Base-by-base conservation (phyloP, 371 early-diverging fungal species). In the Haplosporangium sp. region DNA sequence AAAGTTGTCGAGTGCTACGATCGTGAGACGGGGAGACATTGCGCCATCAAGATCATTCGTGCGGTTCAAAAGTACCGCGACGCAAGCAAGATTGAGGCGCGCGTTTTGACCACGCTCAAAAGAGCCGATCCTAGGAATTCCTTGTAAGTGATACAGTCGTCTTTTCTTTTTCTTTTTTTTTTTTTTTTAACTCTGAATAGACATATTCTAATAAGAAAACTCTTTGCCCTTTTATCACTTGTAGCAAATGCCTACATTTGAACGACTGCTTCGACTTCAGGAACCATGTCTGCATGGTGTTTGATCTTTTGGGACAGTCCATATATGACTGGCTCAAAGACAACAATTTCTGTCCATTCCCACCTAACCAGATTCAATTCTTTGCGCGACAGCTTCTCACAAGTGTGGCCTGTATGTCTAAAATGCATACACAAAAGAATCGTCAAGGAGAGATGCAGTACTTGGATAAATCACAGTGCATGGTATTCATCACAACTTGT, bases 261-360 rank as follows among this genome's bases (percentile, higher is more conserved):
- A 76, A 89, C 52, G 88, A 91, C 66, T 86, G 85, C 63, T 96
- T 98, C 81, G 95, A 95, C 69, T 91, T 89, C 81, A 86, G 92
- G 48, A 94, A 94, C 76, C 99, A 98, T 82, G 92, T 95, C 7
- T 98, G 99, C 83, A 96, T 98, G 96, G 96, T 97, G 52, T 98
- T 98, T 84, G 96, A 95, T 64, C 85, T 98, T 37, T 83, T 96
- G 12, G 90, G 93, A 9, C 91, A 91, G 29, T 92, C 92, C 60
- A 88, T 98, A 12, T 98, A 95, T 86, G 99, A 98, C 74, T 98
- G 94, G 82, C 81, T 98, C 51, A 97, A 98, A 81, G 89, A 85
- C 52, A 97, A 96, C 82, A 81, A 89, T 46, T 98, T 96, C 80
- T 82, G 87, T 6, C 94, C 96, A 11, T 96, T 98, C 80, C 95